Percentiles rank a stretch among this genome's conserved stretches.
These are phyloP conservation scores for Trichoderma pleuroti DNA, from an alignment of 2,329 filamentous ascomycete genomes.

Conservation along the genomic window DNA sequence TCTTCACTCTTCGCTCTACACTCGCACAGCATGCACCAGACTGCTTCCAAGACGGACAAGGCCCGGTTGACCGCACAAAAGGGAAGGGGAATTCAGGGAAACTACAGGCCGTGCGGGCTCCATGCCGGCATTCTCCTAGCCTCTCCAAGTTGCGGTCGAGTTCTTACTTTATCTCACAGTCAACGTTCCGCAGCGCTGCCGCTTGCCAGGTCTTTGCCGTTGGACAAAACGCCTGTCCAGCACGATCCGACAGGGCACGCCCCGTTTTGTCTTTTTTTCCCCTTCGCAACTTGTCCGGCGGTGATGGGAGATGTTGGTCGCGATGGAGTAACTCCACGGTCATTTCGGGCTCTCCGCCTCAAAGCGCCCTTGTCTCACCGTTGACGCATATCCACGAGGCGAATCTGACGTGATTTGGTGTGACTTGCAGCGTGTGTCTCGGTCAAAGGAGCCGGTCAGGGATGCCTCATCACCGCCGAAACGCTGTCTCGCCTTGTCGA, in stretches of 20 bases:
- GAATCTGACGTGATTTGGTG: slow-evolving; percentile 15
- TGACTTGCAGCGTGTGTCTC: not conserved
- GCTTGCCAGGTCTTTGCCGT: not conserved
- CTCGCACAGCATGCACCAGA: not conserved
- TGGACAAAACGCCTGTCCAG: not conserved
- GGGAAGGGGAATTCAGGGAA: not conserved
- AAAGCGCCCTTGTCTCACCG: slow-evolving; percentile 14
- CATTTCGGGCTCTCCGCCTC: slow-evolving; percentile 17
- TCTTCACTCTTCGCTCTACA: not conserved
- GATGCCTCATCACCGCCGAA: not conserved
- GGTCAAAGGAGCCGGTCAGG: slow-evolving; percentile 8
- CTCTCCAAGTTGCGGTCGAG: not conserved
- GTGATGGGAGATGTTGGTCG: not conserved
- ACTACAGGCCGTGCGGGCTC: not conserved
- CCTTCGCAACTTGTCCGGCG: not conserved
- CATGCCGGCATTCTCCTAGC: not conserved
- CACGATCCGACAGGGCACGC: not conserved
- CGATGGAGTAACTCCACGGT: slow-evolving; percentile 17
- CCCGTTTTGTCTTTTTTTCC: not conserved
- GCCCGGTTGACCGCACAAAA: not conserved
- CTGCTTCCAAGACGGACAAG: not conserved
- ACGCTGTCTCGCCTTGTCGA: not conserved
- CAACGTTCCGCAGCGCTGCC: not conserved
- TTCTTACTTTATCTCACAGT: slow-evolving; percentile 11
- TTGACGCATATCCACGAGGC: slow-evolving; percentile 1